Evolutionary conservation across 2,329 filamentous ascomycete genomes (phyloP).

Genomic region (Pestalotiopsis sp.): DNA sequence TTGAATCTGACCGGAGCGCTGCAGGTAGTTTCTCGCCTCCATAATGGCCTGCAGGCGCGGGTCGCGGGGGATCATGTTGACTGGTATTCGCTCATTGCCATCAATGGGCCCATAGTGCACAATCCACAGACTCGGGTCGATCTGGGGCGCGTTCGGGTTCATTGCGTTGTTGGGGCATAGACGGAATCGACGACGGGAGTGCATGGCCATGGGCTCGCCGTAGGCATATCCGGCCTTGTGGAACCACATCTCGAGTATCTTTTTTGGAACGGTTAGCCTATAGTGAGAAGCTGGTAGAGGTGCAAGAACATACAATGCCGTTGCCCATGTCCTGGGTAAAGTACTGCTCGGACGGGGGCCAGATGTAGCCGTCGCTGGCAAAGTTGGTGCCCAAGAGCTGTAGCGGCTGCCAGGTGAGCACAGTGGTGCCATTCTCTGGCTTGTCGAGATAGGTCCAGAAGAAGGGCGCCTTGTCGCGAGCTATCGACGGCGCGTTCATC

Average conservation of each 20-base stretch:
- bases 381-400: constrained; percentile 72
- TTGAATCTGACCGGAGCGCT: constrained; percentile 76
- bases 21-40: constrained; percentile 64
- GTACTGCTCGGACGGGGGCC: constrained; percentile 78
- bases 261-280: constrained; percentile 35
- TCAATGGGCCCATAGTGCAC: constrained; percentile 86
- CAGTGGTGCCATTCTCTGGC: constrained; percentile 78
- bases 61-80: constrained; percentile 65
- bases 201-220: constrained; percentile 73
- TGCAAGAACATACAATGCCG: constrained; percentile 50
- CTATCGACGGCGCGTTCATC: constrained; percentile 79
- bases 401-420: constrained; percentile 87
- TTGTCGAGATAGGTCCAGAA: constrained; percentile 90
- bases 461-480: constrained; percentile 82
- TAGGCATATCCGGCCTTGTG: constrained; percentile 81
- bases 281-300: neutral
- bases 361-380: constrained; percentile 90
- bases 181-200: constrained; percentile 84
- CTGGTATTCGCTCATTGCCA: constrained; percentile 71
- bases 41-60: constrained; percentile 63
- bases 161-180: constrained; percentile 73
- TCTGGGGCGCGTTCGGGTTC: constrained; percentile 67
- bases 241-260: constrained; percentile 88
- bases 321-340: constrained; percentile 73
- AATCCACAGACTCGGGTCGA: constrained; percentile 85